These are phyloP conservation scores for Neocallimastix lanati DNA, from an alignment of 192 early-diverging fungal species.

Conservation along the genomic window DNA sequence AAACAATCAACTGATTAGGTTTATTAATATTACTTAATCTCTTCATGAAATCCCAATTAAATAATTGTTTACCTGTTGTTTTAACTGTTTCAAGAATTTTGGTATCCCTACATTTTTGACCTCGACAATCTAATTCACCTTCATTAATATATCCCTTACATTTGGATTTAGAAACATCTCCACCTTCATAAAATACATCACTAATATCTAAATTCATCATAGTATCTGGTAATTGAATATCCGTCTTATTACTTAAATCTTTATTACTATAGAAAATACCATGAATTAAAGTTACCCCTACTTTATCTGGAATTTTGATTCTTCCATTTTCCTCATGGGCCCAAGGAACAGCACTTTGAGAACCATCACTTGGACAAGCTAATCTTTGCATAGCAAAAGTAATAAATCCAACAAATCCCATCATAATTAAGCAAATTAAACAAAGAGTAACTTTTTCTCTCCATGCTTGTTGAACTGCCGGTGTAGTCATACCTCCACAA, in stretches of 20 bases:
- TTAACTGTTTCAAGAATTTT: background rate
- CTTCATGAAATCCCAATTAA: background rate
- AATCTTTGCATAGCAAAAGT: conserved; percentile 24
- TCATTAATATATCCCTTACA: background rate
- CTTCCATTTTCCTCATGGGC: background rate
- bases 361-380: background rate
- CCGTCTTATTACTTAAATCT: background rate
- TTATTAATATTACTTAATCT: background rate
- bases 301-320: background rate
- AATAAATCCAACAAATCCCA: conserved; percentile 54
- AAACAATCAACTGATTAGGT: background rate
- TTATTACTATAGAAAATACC: background rate
- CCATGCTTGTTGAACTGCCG: conserved; percentile 69
- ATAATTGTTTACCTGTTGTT: background rate
- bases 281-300: background rate
- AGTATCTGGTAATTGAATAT: background rate
- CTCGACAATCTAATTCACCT: background rate
- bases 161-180: background rate
- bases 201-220: background rate
- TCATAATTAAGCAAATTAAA: conserved; percentile 60
- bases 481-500: conserved; percentile 10
- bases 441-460: conserved; percentile 91
- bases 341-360: background rate
- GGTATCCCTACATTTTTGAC: background rate
- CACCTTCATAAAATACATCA: background rate